Percentiles rank a stretch among this genome's conserved stretches.
Conservation (phyloP, 805 yeast species). For the Yarrowia sp. region DNA sequence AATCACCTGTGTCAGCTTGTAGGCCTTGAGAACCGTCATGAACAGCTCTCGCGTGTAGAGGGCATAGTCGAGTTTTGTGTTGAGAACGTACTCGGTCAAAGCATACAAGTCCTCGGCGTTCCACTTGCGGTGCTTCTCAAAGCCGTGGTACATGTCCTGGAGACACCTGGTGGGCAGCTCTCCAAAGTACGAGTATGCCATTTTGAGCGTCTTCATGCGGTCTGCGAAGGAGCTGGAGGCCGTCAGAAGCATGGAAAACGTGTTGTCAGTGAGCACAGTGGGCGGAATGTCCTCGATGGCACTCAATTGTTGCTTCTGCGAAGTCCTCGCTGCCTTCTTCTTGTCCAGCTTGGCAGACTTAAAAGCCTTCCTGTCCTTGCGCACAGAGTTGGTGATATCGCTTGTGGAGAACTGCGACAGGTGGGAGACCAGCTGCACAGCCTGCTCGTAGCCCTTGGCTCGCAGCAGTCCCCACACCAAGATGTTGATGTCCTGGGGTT, state of each 20-base stretch:
- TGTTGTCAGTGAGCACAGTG: background rate
- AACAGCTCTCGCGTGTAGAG: background rate
- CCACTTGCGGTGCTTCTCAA: background rate
- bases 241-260: background rate
- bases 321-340: background rate
- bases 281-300: background rate
- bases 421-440: background rate
- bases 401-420: background rate
- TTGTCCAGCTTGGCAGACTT: background rate
- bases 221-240: background rate
- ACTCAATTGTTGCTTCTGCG: background rate
- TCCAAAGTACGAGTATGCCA: background rate
- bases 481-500: background rate
- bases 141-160: background rate
- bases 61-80: background rate
- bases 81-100: background rate
- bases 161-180: constrained; percentile 4
- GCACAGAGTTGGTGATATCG: background rate
- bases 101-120: background rate
- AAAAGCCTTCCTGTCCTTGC: background rate
- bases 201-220: background rate
- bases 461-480: constrained; percentile 4
- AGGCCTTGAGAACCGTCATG: background rate
- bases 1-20: background rate
- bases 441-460: background rate